phyloP scores from a whole-genome alignment of 352 stramenopile species.

The Pythium insidiosum region DNA sequence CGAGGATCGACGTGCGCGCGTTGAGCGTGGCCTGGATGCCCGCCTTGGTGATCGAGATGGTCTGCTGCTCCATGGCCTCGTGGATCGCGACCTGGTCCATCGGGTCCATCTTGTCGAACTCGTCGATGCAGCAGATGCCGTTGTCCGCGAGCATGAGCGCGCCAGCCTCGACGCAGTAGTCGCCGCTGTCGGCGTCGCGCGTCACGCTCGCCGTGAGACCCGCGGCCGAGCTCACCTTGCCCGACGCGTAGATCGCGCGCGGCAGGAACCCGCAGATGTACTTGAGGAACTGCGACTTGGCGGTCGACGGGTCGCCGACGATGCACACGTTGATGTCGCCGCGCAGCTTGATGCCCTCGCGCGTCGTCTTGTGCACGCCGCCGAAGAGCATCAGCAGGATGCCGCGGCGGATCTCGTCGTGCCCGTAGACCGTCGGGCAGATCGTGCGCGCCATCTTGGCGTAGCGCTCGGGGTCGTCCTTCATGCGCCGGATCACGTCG shows the following conservation, averaged over 20 bases:
- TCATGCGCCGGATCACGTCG: conserved; percentile 90
- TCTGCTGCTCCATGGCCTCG: conserved; percentile 99
- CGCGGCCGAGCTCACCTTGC: conserved; percentile 97
- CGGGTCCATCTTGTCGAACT: conserved; percentile 99
- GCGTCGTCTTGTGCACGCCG: conserved; percentile 97
- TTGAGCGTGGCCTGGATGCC: conserved; percentile 99
- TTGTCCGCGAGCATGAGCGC: conserved; percentile 98
- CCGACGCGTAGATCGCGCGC: conserved; percentile 97
- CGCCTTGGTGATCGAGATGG: conserved; percentile 98
- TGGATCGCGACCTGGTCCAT: conserved; percentile 98
- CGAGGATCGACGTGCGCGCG: conserved; percentile 98
- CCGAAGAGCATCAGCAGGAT: conserved; percentile 98
- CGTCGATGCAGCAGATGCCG: conserved; percentile 99
- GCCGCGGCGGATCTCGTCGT: conserved; percentile 89
- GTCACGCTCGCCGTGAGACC: conserved; percentile 97
- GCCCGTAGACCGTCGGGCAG: conserved; percentile 96
- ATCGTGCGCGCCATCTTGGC: conserved; percentile 93
- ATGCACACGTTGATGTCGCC: conserved; percentile 99
- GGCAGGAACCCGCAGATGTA: conserved; percentile 93
- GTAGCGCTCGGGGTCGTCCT: conserved; percentile 86
- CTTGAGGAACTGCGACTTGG: conserved; percentile 99
- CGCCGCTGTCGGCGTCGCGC: conserved; percentile 90
- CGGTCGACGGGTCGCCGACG: conserved; percentile 96
- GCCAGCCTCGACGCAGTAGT: conserved; percentile 89
- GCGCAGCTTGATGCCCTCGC: conserved; percentile 96